phyloP scores from a whole-genome alignment of 345 rosid species.

The Aquilaria malaccensis region DNA sequence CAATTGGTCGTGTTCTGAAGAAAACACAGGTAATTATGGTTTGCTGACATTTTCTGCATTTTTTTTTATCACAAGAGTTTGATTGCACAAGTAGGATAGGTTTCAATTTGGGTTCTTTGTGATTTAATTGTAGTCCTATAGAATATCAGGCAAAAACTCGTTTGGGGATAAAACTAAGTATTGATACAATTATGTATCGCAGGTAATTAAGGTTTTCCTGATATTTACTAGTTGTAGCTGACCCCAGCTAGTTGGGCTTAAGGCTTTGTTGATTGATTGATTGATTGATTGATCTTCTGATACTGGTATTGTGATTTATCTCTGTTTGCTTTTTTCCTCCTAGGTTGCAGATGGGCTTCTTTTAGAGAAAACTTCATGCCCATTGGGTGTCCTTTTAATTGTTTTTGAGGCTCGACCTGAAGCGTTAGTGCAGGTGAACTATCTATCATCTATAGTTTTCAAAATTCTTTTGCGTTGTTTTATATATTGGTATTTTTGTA shows the following conservation, averaged over 20 bases:
- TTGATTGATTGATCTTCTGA: not conserved
- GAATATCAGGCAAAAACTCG: not conserved
- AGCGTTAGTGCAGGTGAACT: constrained; percentile 85
- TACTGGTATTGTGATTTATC: not conserved
- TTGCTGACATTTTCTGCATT: not conserved
- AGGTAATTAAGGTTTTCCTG: too few species aligned
- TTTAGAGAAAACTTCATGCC: constrained; percentile 91
- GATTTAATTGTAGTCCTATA: constrained; percentile 4
- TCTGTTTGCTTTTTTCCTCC: constrained; percentile 13
- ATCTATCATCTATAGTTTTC: not conserved
- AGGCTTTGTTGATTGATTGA: not conserved
- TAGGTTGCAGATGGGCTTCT: constrained; percentile 92
- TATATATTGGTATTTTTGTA: not conserved
- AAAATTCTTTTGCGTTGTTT: not conserved
- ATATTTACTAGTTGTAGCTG: too few species aligned
- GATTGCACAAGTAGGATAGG: too few species aligned
- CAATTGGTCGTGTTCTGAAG: constrained; percentile 76
- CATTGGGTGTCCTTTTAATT: constrained; percentile 93
- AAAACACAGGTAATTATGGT: constrained; percentile 70
- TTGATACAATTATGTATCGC: not conserved
- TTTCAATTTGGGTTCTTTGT: not conserved
- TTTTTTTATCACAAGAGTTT: too few species aligned
- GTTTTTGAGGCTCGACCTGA: constrained; percentile 98
- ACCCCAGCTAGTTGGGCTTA: too few species aligned
- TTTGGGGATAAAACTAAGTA: not conserved